Percentiles rank a stretch among this genome's conserved stretches.
Conservation (phyloP, 768 basidiomycete genomes). For the Lyophyllum decastes region DNA sequence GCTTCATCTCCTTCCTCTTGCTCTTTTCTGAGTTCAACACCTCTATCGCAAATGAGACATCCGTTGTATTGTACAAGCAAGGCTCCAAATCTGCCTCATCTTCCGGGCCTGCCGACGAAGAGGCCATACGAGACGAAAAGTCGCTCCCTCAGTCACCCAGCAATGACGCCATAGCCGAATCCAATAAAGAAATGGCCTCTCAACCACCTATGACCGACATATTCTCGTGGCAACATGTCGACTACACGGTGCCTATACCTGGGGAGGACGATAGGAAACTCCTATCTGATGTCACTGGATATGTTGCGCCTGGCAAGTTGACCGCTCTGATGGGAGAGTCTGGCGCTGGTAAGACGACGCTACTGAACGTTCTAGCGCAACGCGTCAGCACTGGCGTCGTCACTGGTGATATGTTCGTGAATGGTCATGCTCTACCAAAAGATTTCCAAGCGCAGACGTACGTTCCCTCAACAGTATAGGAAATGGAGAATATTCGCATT, state of each 20-base stretch:
- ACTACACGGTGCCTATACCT: slow-evolving; percentile 57
- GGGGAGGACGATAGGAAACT: slow-evolving; percentile 47
- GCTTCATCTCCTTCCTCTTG: slow-evolving; percentile 55
- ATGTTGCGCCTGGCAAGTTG: slow-evolving; percentile 71
- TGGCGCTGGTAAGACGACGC: slow-evolving; percentile 40
- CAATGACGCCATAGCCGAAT: slow-evolving; percentile 16
- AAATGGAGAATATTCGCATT: no score
- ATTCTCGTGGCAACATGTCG: slow-evolving; percentile 70
- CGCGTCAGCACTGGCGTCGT: slow-evolving; percentile 38
- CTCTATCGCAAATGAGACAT: slow-evolving; percentile 33
- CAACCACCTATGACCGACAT: slow-evolving; percentile 40
- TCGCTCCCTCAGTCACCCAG: not conserved
- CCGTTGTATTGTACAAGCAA: slow-evolving; percentile 67
- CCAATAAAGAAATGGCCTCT: slow-evolving; percentile 34
- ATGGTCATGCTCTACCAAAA: slow-evolving; percentile 38
- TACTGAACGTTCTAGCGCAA: slow-evolving; percentile 44
- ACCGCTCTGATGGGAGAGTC: slow-evolving; percentile 65
- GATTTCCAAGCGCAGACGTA: slow-evolving; percentile 54
- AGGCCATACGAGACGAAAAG: slow-evolving; percentile 38
- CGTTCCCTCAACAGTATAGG: slow-evolving; percentile 8
- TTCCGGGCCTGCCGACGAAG: slow-evolving; percentile 29
- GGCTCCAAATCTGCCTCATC: slow-evolving; percentile 31
- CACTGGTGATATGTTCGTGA: slow-evolving; percentile 39
- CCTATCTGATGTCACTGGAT: slow-evolving; percentile 76
- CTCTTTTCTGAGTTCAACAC: slow-evolving; percentile 59